Conservation (phyloP, 2,329 filamentous ascomycete genomes). For the Nannizziopsis barbatae region DNA sequence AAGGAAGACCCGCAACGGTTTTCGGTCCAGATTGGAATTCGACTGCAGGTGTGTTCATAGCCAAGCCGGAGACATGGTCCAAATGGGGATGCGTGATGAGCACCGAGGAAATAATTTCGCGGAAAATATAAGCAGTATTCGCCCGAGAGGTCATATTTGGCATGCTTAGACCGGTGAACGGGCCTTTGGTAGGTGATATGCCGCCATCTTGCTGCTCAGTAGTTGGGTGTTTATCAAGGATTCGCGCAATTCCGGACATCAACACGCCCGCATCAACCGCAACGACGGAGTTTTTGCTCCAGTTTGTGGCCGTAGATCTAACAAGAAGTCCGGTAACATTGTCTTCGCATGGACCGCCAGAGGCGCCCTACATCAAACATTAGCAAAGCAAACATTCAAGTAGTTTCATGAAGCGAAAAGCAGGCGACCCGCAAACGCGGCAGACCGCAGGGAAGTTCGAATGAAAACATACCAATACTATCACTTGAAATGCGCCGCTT, state of each 20-base stretch:
- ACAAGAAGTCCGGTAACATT: slow-evolving; percentile 85
- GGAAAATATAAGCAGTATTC: slow-evolving; percentile 71
- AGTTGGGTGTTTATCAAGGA: slow-evolving; percentile 45
- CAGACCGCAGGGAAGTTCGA: not conserved
- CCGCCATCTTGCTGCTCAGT: slow-evolving; percentile 16
- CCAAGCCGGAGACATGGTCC: slow-evolving; percentile 83
- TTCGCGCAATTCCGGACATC: slow-evolving; percentile 69
- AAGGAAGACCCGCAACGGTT: slow-evolving; percentile 70
- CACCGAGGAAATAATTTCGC: slow-evolving; percentile 71
- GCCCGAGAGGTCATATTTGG: slow-evolving; percentile 55
- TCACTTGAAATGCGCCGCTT: slow-evolving; percentile 53
- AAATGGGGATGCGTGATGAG: slow-evolving; percentile 96
- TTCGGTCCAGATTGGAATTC: slow-evolving; percentile 69
- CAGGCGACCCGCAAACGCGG: no score
- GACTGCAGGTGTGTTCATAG: slow-evolving; percentile 83
- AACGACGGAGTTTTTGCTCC: slow-evolving; percentile 70
- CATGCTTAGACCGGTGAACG: slow-evolving; percentile 69
- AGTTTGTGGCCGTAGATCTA: slow-evolving; percentile 64
- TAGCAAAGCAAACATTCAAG: slow-evolving; percentile 7
- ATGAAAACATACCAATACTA: slow-evolving; percentile 58
- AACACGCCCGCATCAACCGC: slow-evolving; percentile 93
- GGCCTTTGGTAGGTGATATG: slow-evolving; percentile 43
- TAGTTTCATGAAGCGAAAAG: slow-evolving; percentile 9
- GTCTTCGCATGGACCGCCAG: slow-evolving; percentile 80
- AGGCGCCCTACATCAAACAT: slow-evolving; percentile 56